Conservation (phyloP, 208 protist genomes). For the Wallacemonas sp. region DNA sequence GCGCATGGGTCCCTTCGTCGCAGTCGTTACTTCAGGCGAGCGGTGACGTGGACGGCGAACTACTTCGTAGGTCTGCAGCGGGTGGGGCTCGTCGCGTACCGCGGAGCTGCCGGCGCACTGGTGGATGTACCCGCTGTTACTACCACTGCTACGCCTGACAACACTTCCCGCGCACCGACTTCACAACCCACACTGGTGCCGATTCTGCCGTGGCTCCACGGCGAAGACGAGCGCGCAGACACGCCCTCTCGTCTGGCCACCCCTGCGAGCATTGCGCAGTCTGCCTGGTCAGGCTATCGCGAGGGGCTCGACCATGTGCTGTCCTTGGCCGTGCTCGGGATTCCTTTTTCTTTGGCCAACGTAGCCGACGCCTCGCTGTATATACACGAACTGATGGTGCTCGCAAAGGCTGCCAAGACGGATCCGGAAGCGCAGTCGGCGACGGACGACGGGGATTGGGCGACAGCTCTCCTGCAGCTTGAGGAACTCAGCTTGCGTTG, state of each 20-base stretch:
- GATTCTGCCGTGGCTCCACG: background rate
- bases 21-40: conserved; percentile 53
- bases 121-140: no score
- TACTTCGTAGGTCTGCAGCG: conserved; percentile 97
- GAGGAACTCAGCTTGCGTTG: conserved; percentile 94
- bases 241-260: no score
- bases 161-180: no score
- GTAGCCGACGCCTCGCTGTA: conserved; percentile 87
- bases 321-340: conserved; percentile 78
- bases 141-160: no score
- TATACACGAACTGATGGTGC: conserved; percentile 41
- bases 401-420: background rate
- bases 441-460: background rate
- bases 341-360: conserved; percentile 95
- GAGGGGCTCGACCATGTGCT: conserved; percentile 80
- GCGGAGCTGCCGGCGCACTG: background rate
- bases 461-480: conserved; percentile 4
- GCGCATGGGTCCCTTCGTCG: conserved; percentile 75
- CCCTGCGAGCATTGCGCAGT: background rate
- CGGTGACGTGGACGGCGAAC: conserved; percentile 94
- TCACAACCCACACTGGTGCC: background rate
- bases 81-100: conserved; percentile 89
- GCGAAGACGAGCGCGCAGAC: background rate
- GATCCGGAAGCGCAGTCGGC: no score
- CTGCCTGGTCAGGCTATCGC: conserved; percentile 36